These are phyloP conservation scores for Halteria grandinella DNA, from an alignment of 73 alveolate species.

Conservation along the genomic window DNA sequence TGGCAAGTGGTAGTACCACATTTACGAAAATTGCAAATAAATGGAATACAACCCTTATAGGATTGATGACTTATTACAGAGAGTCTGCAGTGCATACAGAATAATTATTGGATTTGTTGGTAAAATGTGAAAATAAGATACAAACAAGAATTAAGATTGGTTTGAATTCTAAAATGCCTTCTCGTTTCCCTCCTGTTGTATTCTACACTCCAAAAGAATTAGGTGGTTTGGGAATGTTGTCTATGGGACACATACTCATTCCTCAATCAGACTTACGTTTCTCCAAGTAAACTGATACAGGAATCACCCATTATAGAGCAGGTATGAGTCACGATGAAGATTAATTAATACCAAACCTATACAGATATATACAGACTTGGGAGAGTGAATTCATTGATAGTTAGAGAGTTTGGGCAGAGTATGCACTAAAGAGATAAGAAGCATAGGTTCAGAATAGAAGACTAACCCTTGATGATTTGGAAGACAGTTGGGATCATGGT, in stretches of 20 bases:
- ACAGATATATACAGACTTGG: slow-evolving; percentile 99
- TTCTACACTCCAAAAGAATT: slow-evolving; percentile 98
- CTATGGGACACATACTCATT: slow-evolving; percentile 99
- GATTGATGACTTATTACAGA: slow-evolving; percentile 99
- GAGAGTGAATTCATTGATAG: slow-evolving; percentile 99
- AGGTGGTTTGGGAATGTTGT: slow-evolving; percentile 90
- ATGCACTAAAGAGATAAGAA: slow-evolving; percentile 99
- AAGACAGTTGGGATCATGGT: slow-evolving; percentile 99
- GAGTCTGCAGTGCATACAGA: slow-evolving; percentile 99
- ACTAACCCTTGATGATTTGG: slow-evolving; percentile 98
- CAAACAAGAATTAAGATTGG: slow-evolving; percentile 99
- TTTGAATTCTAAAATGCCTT: slow-evolving; percentile 99
- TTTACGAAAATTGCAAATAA: slow-evolving; percentile 99
- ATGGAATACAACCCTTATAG: slow-evolving; percentile 99
- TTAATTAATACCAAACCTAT: slow-evolving; percentile 98
- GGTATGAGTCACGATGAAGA: slow-evolving; percentile 99
- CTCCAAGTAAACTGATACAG: slow-evolving; percentile 98
- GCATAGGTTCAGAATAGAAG: slow-evolving; percentile 99
- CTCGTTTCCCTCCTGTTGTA: slow-evolving; percentile 99
- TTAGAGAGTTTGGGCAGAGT: slow-evolving; percentile 99
- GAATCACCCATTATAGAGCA: slow-evolving; percentile 97
- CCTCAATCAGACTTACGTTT: slow-evolving; percentile 99
- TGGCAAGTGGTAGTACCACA: slow-evolving; percentile 99
- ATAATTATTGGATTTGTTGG: slow-evolving; percentile 97
- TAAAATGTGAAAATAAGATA: slow-evolving; percentile 96